These are phyloP conservation scores for Volvariella surrecta DNA, from an alignment of 1,284 basidiomycete species.

Conservation along the genomic window DNA sequence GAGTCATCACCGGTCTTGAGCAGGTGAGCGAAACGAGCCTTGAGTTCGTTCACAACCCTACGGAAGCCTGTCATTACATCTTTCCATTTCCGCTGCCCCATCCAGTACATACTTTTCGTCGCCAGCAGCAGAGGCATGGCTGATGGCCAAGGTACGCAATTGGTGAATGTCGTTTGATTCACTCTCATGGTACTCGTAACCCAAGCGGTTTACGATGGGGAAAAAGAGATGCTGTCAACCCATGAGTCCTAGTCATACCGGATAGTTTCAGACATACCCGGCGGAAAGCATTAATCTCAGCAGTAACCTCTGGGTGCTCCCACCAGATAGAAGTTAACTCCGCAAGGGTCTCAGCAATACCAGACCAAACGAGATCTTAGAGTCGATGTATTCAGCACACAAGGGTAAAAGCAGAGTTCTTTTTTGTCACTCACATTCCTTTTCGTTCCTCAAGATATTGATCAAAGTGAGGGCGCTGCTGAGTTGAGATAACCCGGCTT, in stretches of 20 bases:
- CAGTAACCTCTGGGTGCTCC: constrained; percentile 64
- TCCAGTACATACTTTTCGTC: constrained; percentile 42
- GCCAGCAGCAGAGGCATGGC: constrained; percentile 52
- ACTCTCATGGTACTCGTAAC: constrained; percentile 64
- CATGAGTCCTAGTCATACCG: constrained; percentile 4
- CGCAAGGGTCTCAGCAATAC: constrained; percentile 48
- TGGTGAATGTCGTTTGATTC: constrained; percentile 73
- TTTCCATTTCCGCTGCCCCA: background rate
- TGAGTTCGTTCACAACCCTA: constrained; percentile 71
- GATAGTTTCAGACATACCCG: constrained; percentile 31
- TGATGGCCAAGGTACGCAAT: constrained; percentile 74
- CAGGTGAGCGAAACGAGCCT: constrained; percentile 67
- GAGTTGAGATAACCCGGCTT: constrained; percentile 72
- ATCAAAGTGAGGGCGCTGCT: constrained; percentile 73
- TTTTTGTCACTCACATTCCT: constrained; percentile 73
- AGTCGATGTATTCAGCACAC: background rate
- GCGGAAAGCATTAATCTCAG: constrained; percentile 57
- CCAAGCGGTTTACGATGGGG: constrained; percentile 74
- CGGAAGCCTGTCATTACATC: constrained; percentile 2
- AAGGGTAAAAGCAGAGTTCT: background rate
- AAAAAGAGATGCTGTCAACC: constrained; percentile 55
- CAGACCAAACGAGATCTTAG: constrained; percentile 71
- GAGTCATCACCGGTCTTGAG: constrained; percentile 71
- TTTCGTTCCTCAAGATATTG: constrained; percentile 61
- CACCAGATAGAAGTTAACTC: constrained; percentile 74